These are phyloP conservation scores for Neofusicoccum sp. DNA, from an alignment of 2,329 filamentous ascomycete genomes.

Conservation along the genomic window DNA sequence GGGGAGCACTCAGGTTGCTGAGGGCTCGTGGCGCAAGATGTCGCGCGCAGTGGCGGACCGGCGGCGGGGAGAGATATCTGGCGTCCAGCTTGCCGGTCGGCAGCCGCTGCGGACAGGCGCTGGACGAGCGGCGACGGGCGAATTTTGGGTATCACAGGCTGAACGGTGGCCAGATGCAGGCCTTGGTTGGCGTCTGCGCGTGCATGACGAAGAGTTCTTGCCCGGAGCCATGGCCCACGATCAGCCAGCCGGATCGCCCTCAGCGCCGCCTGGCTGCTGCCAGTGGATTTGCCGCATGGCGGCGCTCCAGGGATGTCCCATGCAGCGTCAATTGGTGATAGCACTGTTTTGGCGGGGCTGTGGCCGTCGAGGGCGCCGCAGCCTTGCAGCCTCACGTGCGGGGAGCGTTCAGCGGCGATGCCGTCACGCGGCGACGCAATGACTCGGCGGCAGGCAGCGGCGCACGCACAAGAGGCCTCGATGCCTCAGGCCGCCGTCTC, in stretches of 20 bases:
- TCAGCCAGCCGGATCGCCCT: neutral
- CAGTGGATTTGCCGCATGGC: slow-evolving; percentile 2
- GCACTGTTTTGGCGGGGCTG: slow-evolving; percentile 8
- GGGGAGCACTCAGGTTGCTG: neutral
- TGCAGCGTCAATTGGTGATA: slow-evolving; percentile 3
- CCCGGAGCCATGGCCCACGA: slow-evolving; percentile 1
- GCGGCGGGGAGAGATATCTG: neutral
- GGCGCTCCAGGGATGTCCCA: neutral
- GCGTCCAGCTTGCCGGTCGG: neutral
- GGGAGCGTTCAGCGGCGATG: neutral
- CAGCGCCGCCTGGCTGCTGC: neutral
- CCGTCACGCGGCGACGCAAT: slow-evolving; percentile 1
- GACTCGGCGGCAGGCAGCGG: neutral
- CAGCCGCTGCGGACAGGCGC: slow-evolving; percentile 4
- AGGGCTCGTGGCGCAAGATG: neutral
- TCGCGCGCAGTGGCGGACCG: neutral
- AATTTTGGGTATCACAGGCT: slow-evolving; percentile 17
- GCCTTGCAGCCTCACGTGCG: slow-evolving; percentile 3
- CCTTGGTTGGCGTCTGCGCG: slow-evolving; percentile 15
- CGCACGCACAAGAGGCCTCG: neutral
- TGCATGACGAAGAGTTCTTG: slow-evolving; percentile 13
- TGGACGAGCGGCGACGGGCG: slow-evolving; percentile 8
- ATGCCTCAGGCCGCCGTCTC: neutral
- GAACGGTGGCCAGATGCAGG: slow-evolving; percentile 13
- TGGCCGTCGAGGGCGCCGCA: neutral